Percentiles rank a stretch among this genome's conserved stretches.
These are phyloP conservation scores for Vicia villosa DNA, from an alignment of 306 rosid genomes.

Conservation along the genomic window DNA sequence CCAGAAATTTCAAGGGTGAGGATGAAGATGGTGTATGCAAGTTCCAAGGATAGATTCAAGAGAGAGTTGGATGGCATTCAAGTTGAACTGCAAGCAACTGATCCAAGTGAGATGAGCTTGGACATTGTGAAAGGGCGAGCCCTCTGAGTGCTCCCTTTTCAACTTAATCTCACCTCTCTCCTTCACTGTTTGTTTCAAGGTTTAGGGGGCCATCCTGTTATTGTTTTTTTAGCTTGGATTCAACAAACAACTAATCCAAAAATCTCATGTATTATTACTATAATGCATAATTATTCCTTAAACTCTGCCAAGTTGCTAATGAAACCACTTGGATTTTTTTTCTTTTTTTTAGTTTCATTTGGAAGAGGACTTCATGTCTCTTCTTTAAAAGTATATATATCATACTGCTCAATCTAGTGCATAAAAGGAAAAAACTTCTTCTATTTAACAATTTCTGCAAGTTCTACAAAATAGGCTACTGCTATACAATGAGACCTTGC, in stretches of 20 bases:
- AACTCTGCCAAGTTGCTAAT: conserved; percentile 33
- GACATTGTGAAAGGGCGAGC: conserved; percentile 78
- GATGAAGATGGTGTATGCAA: conserved; percentile 95
- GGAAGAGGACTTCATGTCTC: conserved; percentile 35
- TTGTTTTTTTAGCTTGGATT: conserved; percentile 40
- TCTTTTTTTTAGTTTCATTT: conserved; percentile 12
- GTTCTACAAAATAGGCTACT: conserved; percentile 35
- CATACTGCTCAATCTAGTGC: conserved; percentile 17
- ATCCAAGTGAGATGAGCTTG: conserved; percentile 94
- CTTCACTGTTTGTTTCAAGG: conserved; percentile 34
- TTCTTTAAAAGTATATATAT: neutral
- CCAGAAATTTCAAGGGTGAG: conserved; percentile 82
- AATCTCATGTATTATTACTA: conserved; percentile 37
- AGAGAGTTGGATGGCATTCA: conserved; percentile 87
- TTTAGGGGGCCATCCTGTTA: conserved; percentile 37
- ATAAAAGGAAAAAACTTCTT: conserved; percentile 31
- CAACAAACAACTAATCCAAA: conserved; percentile 36
- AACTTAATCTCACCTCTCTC: conserved; percentile 22
- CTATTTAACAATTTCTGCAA: conserved; percentile 37
- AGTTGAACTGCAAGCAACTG: conserved; percentile 89
- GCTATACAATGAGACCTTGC: conserved; percentile 59
- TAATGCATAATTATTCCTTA: conserved; percentile 30
- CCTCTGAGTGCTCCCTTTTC: conserved; percentile 34
- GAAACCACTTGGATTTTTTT: conserved; percentile 22
- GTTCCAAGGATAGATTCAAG: conserved; percentile 93